Conservation (phyloP, 2,329 filamentous ascomycete genomes). For the Cladophialophora psammophila region DNA sequence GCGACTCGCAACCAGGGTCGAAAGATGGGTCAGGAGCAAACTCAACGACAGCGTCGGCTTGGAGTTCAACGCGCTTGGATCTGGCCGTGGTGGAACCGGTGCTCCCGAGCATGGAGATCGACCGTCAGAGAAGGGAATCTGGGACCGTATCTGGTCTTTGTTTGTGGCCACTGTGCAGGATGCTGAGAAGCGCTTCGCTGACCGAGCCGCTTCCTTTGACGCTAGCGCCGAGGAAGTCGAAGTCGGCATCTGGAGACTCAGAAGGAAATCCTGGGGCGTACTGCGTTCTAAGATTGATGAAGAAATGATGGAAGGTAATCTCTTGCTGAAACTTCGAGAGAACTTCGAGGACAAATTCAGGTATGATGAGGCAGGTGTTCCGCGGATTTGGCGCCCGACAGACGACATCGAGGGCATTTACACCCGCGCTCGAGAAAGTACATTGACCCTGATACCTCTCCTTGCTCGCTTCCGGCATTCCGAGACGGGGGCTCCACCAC, state of each 20-base stretch:
- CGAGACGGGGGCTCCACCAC: slow-evolving; percentile 74
- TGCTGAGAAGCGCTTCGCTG: slow-evolving; percentile 83
- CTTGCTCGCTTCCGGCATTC: slow-evolving; percentile 82
- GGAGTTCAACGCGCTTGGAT: slow-evolving; percentile 95
- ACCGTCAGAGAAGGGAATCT: slow-evolving; percentile 82
- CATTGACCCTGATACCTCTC: slow-evolving; percentile 86
- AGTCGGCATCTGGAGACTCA: slow-evolving; percentile 88
- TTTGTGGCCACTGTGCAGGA: slow-evolving; percentile 85
- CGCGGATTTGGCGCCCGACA: slow-evolving; percentile 92
- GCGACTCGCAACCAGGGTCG: slow-evolving; percentile 84
- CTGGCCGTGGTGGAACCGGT: slow-evolving; percentile 80
- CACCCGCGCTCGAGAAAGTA: slow-evolving; percentile 89
- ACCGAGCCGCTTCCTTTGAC: slow-evolving; percentile 91
- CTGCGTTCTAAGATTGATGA: slow-evolving; percentile 91
- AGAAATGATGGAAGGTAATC: slow-evolving; percentile 97
- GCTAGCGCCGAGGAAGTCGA: slow-evolving; percentile 90
- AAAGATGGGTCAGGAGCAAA: slow-evolving; percentile 90
- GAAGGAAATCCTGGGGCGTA: slow-evolving; percentile 93
- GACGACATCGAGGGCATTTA: slow-evolving; percentile 98
- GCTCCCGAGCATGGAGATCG: slow-evolving; percentile 80
- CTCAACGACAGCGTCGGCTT: slow-evolving; percentile 86
- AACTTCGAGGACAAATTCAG: slow-evolving; percentile 99
- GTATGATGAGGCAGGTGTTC: slow-evolving; percentile 93
- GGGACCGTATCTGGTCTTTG: slow-evolving; percentile 92
- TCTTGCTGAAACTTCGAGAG: slow-evolving; percentile 91